A percentile compares a stretch with the other conserved stretches of the same genome.
These are phyloP conservation scores for Neospermospora avenae DNA, from an alignment of 2,329 filamentous ascomycete genomes.

Conservation along the genomic window DNA sequence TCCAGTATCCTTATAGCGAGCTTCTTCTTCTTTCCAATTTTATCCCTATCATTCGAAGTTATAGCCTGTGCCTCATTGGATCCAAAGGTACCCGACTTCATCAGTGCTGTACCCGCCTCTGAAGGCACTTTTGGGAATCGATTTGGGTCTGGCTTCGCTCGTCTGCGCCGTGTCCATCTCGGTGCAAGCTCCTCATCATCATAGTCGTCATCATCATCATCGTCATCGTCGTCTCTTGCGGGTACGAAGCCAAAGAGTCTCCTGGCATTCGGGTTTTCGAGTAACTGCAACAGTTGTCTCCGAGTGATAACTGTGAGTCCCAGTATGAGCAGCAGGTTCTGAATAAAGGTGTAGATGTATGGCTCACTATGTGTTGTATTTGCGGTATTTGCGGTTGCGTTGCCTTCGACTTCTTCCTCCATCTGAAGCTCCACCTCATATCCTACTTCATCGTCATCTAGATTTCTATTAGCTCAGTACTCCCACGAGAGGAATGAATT, in stretches of 20 bases:
- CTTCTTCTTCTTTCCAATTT: conserved; percentile 44
- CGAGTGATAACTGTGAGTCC: conserved; percentile 25
- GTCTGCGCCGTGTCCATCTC: conserved; percentile 46
- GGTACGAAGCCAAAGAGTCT: conserved; percentile 22
- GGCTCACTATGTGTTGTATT: conserved; percentile 34
- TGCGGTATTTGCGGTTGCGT: background rate
- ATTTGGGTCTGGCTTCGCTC: conserved; percentile 46
- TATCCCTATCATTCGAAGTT: conserved; percentile 46
- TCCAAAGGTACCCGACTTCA: conserved; percentile 81
- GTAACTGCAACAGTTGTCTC: conserved; percentile 25
- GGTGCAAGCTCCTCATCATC: conserved; percentile 28
- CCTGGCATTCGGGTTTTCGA: conserved; percentile 24
- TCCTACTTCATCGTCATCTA: conserved; percentile 16
- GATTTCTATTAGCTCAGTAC: too few relatives aligned
- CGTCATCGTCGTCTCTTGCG: conserved; percentile 1
- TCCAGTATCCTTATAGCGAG: conserved; percentile 71
- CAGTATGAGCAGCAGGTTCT: conserved; percentile 30
- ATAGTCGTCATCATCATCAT: conserved; percentile 13
- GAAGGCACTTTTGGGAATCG: conserved; percentile 83
- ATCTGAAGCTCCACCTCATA: conserved; percentile 19
- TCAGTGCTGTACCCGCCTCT: conserved; percentile 70
- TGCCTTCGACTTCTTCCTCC: conserved; percentile 13
- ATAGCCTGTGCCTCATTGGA: conserved; percentile 54
- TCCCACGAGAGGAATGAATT: too few relatives aligned
- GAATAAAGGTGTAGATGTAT: conserved; percentile 28